Percentiles rank a stretch among this genome's conserved stretches.
Conservation (phyloP, 257 asterid genomes). For the Solanum chiquidenum region DNA sequence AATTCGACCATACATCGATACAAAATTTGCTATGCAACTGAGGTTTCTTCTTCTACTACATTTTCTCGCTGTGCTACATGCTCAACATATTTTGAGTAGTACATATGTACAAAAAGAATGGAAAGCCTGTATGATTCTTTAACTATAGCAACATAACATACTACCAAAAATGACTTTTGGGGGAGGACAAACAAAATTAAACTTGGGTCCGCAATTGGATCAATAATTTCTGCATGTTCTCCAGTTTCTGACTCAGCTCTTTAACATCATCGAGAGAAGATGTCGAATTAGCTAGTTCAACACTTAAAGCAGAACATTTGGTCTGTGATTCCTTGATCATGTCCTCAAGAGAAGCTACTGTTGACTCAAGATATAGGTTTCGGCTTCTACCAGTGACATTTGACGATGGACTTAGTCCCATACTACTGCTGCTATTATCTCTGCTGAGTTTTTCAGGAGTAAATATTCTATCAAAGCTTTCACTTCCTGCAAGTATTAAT, state of each 20-base stretch:
- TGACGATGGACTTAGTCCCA: conserved; percentile 22
- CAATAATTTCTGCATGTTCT: conserved; percentile 62
- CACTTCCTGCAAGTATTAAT: conserved; percentile 46
- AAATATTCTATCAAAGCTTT: conserved; percentile 58
- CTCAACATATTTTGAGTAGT: neutral
- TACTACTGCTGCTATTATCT: conserved; percentile 22
- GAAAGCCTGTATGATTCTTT: neutral
- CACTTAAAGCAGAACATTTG: conserved; percentile 57
- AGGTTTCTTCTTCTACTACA: neutral
- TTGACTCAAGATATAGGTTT: conserved; percentile 31
- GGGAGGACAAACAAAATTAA: conserved; percentile 5
- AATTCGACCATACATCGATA: neutral
- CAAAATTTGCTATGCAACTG: neutral
- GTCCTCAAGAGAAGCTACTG: conserved; percentile 72
- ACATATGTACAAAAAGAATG: conserved; percentile 18
- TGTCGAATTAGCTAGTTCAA: conserved; percentile 30
- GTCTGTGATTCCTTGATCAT: conserved; percentile 48
- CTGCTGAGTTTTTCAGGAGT: conserved; percentile 50
- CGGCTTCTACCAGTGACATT: conserved; percentile 15
- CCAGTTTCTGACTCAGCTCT: conserved; percentile 66
- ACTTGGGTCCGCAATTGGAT: conserved; percentile 45
- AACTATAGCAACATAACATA: neutral
- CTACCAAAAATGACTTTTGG: neutral
- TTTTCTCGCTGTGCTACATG: conserved; percentile 1
- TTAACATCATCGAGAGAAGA: conserved; percentile 39